Evolutionary conservation across 2,329 filamentous ascomycete species (phyloP).

Genomic region (Macrophomina tecta): DNA sequence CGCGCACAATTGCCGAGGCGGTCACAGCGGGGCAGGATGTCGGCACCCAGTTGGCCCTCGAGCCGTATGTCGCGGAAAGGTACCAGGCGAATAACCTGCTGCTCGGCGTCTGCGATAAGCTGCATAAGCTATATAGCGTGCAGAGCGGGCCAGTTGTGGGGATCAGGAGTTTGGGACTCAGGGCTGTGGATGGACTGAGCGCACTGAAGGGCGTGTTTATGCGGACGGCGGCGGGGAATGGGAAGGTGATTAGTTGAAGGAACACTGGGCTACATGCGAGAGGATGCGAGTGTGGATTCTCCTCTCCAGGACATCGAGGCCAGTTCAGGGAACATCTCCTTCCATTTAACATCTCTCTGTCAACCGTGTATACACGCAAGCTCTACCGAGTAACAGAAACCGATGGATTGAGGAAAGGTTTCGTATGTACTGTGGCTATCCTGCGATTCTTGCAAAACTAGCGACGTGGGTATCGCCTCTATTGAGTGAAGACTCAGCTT

Average conservation of each 20-base stretch:
- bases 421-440: not conserved
- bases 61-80: conserved; percentile 79
- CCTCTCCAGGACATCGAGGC: too few species aligned
- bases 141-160: conserved; percentile 80
- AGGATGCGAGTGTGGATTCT: not conserved
- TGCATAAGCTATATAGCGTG: conserved; percentile 90
- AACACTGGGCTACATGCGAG: not conserved
- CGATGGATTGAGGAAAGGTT: too few species aligned
- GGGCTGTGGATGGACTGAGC: conserved; percentile 74
- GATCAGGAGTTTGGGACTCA: conserved; percentile 76
- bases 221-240: conserved; percentile 62
- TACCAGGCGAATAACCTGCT: conserved; percentile 82
- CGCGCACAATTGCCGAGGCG: conserved; percentile 74
- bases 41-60: conserved; percentile 77
- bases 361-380: too few species aligned
- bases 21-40: conserved; percentile 87
- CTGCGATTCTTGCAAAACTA: not conserved
- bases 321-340: too few species aligned
- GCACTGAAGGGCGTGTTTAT: conserved; percentile 87
- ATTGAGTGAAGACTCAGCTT: not conserved
- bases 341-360: too few species aligned
- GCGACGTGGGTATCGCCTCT: not conserved
- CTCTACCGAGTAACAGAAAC: too few species aligned
- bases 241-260: conserved; percentile 26
- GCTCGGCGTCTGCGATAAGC: conserved; percentile 82